These are phyloP conservation scores for Tulasnella sp. DNA, from an alignment of 768 basidiomycete genomes.

Conservation along the genomic window DNA sequence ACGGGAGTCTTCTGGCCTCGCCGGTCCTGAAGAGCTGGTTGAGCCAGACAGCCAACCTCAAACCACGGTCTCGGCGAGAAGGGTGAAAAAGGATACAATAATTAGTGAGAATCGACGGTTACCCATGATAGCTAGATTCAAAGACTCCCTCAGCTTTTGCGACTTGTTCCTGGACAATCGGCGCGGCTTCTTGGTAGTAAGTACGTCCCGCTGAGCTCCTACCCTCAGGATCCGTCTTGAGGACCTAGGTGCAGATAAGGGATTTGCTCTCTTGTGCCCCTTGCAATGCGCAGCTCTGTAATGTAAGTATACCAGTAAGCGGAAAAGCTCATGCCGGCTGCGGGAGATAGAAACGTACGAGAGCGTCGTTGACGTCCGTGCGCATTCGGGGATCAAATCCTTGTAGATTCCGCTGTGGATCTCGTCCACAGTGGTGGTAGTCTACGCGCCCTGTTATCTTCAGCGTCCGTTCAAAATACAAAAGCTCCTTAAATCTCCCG, in stretches of 20 bases:
- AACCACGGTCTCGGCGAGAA: neutral
- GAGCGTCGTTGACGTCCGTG: neutral
- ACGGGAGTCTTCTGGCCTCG: neutral
- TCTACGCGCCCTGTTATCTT: neutral
- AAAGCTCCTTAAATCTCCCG: too few species aligned
- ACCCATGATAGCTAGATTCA: too few species aligned
- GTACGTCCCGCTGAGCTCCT: slow-evolving; percentile 6
- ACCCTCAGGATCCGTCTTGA: neutral
- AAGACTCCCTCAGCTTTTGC: neutral
- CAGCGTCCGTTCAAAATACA: neutral
- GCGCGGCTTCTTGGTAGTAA: slow-evolving; percentile 12
- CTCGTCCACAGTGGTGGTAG: neutral
- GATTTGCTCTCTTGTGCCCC: slow-evolving; percentile 21
- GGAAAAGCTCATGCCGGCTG: neutral
- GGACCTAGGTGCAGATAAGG: slow-evolving; percentile 13
- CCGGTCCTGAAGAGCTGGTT: slow-evolving; percentile 7
- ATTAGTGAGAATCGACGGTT: too few species aligned
- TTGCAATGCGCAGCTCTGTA: slow-evolving; percentile 16
- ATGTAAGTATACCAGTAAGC: neutral
- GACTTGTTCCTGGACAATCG: slow-evolving; percentile 19
- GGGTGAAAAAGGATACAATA: neutral
- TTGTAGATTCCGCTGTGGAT: slow-evolving; percentile 16
- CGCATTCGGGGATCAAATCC: slow-evolving; percentile 2
- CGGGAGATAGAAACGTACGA: neutral
- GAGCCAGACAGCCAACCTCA: slow-evolving; percentile 19